phyloP scores from a whole-genome alignment of 257 asterid genomes.

The Nicotiana sylvestris region DNA sequence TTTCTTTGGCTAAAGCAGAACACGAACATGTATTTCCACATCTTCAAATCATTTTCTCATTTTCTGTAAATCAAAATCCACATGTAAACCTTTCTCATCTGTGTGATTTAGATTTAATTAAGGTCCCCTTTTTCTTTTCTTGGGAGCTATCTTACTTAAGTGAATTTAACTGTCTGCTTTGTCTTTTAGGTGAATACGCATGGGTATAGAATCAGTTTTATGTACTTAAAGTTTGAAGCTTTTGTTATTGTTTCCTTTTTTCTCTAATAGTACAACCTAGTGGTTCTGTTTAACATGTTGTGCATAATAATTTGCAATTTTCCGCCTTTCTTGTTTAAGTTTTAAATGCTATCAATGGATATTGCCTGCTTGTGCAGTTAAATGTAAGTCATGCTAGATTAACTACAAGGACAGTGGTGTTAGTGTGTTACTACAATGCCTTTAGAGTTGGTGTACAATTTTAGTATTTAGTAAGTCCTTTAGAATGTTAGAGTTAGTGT shows the following conservation, averaged over 20 bases:
- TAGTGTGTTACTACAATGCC: background rate
- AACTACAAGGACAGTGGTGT: background rate
- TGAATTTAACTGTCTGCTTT: background rate
- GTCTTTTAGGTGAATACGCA: background rate
- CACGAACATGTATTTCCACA: background rate
- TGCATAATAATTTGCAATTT: too few species aligned
- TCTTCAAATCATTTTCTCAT: background rate
- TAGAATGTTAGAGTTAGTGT: background rate
- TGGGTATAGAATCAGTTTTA: background rate
- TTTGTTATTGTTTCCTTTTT: background rate
- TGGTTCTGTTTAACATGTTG: too few species aligned
- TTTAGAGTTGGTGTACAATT: background rate
- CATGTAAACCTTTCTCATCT: background rate
- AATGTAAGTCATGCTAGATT: too few species aligned
- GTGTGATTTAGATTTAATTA: background rate
- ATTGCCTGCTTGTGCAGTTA: too few species aligned
- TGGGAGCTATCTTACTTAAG: background rate
- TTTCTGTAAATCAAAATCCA: background rate
- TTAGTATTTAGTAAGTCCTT: background rate
- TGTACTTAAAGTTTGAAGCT: background rate
- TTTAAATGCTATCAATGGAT: too few species aligned
- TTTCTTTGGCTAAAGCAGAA: background rate
- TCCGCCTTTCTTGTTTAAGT: too few species aligned
- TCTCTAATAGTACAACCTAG: too few species aligned
- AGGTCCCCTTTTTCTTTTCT: background rate